Conservation (phyloP, 1,139 yeast species). For the Zygosaccharomyces pseudobailii region DNA sequence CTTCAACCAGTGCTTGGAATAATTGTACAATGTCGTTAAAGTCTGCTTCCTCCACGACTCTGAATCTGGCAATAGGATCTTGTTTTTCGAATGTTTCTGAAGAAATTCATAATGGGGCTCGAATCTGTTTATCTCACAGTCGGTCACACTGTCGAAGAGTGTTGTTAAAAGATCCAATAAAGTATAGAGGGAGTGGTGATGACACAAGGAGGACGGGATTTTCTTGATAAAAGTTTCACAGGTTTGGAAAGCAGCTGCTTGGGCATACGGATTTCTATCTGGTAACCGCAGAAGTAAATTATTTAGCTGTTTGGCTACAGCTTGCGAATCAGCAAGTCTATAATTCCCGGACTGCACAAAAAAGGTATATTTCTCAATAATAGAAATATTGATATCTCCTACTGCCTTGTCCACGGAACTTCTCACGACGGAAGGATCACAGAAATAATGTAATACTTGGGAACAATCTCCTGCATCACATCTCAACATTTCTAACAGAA, state of each 20-base stretch:
- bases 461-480: conserved; percentile 81
- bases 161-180: conserved; percentile 75
- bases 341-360: conserved; percentile 34
- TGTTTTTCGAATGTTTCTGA: conserved; percentile 57
- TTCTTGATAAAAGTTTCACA: conserved; percentile 63
- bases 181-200: conserved; percentile 66
- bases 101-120: conserved; percentile 71
- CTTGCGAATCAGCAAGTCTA: conserved; percentile 47
- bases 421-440: conserved; percentile 72
- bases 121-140: conserved; percentile 82
- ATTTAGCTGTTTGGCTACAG: conserved; percentile 67
- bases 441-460: conserved; percentile 65
- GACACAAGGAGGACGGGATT: conserved; percentile 81
- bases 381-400: conserved; percentile 57
- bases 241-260: conserved; percentile 75
- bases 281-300: conserved; percentile 67
- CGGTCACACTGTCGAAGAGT: conserved; percentile 73
- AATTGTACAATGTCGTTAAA: conserved; percentile 52
- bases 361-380: conserved; percentile 52
- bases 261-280: conserved; percentile 70
- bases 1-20: conserved; percentile 65
- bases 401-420: conserved; percentile 65
- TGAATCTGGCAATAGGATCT: conserved; percentile 70
- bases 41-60: conserved; percentile 72
- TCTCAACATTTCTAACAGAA: conserved; percentile 72